phyloP scores from a whole-genome alignment of 2,329 filamentous ascomycete species.

The Fusarium veterinarium region DNA sequence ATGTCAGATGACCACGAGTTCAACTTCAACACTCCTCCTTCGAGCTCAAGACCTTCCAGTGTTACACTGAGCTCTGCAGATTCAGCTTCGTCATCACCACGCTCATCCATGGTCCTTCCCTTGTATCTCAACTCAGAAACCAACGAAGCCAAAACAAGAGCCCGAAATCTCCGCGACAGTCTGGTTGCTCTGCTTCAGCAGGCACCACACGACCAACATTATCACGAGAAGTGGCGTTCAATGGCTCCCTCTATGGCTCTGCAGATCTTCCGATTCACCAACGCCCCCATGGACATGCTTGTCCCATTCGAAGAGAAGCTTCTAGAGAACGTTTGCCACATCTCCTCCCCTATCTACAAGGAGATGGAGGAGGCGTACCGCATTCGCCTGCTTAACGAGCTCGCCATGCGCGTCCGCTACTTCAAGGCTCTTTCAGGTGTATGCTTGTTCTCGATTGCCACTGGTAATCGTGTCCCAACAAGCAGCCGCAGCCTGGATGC shows the following conservation, averaged over 20 bases:
- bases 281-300: slow-evolving; percentile 61
- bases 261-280: slow-evolving; percentile 68
- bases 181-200: slow-evolving; percentile 67
- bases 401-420: slow-evolving; percentile 62
- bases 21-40: slow-evolving; percentile 59
- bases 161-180: slow-evolving; percentile 62
- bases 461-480: slow-evolving; percentile 59
- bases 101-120: slow-evolving; percentile 57
- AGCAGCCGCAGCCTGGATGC: slow-evolving; percentile 51
- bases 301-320: slow-evolving; percentile 63
- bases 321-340: slow-evolving; percentile 56
- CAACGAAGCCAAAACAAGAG: slow-evolving; percentile 56
- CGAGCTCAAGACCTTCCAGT: slow-evolving; percentile 61
- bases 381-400: slow-evolving; percentile 59
- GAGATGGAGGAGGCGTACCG: slow-evolving; percentile 64
- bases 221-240: slow-evolving; percentile 62
- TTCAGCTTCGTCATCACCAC: slow-evolving; percentile 64
- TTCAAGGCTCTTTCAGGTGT: slow-evolving; percentile 65
- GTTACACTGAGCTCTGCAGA: slow-evolving; percentile 61
- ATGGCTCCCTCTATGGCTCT: slow-evolving; percentile 66
- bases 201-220: slow-evolving; percentile 55
- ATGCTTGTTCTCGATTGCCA: slow-evolving; percentile 66
- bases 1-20: slow-evolving; percentile 53
- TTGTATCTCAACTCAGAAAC: slow-evolving; percentile 53
- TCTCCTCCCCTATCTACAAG: slow-evolving; percentile 58